Evolutionary conservation across 139 green algal species (phyloP).

Genomic region (Chlorella sp.): DNA sequence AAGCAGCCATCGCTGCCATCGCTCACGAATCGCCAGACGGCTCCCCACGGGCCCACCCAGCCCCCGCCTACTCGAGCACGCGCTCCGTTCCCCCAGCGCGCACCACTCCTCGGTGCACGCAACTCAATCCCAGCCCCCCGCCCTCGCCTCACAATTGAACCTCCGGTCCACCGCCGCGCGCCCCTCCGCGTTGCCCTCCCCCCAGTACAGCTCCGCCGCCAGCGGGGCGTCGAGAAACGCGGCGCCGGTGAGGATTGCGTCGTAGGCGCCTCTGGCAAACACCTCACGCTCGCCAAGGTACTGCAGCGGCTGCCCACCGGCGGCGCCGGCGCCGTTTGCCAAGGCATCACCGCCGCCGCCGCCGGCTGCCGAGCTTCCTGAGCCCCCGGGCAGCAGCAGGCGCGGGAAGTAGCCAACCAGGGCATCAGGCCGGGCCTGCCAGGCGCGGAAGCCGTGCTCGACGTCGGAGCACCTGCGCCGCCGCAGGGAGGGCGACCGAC

Average conservation of each 20-base stretch:
- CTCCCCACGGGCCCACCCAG: too few relatives aligned
- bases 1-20: too few relatives aligned
- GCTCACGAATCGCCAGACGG: too few relatives aligned
- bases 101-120: too few relatives aligned
- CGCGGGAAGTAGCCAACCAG: slow-evolving; percentile 39
- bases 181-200: not conserved
- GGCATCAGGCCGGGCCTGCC: slow-evolving; percentile 29
- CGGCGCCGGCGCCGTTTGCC: too few relatives aligned
- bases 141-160: slow-evolving; percentile 61
- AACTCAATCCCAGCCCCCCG: too few relatives aligned
- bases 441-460: slow-evolving; percentile 39
- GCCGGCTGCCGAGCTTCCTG: too few relatives aligned
- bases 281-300: slow-evolving; percentile 24
- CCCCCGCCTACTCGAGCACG: too few relatives aligned
- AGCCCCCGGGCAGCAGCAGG: slow-evolving; percentile 26
- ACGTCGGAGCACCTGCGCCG: slow-evolving; percentile 24
- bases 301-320: slow-evolving; percentile 9
- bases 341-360: too few relatives aligned
- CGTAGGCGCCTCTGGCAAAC: slow-evolving; percentile 29
- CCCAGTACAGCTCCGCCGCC: slow-evolving; percentile 15
- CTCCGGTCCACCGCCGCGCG: slow-evolving; percentile 35
- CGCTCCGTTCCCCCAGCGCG: too few relatives aligned
- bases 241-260: slow-evolving; percentile 38
- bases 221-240: slow-evolving; percentile 35
- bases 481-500: too few relatives aligned